Conservation (phyloP, 305 asterid species). For the Ilex paraguariensis region DNA sequence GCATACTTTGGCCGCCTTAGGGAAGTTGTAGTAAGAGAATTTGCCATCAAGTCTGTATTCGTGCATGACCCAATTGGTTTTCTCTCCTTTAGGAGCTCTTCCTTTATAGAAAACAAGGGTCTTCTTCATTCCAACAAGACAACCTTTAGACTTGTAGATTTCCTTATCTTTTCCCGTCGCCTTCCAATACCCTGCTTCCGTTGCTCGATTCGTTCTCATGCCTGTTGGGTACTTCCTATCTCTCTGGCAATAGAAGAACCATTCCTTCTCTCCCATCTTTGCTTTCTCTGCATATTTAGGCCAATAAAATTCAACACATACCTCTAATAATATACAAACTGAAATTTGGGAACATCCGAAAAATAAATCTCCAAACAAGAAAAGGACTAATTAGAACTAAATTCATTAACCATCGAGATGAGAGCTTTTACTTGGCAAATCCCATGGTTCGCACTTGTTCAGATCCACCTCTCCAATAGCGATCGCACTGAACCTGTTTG, state of each 20-base stretch:
- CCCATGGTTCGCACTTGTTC: conserved; percentile 89
- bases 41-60: conserved; percentile 69
- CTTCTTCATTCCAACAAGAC: conserved; percentile 80
- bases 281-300: conserved; percentile 45
- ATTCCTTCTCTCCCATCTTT: conserved; percentile 77
- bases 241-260: conserved; percentile 73
- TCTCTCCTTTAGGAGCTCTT: conserved; percentile 84
- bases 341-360: neutral
- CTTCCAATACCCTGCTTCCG: conserved; percentile 81
- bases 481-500: conserved; percentile 36
- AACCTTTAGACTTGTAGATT: conserved; percentile 38
- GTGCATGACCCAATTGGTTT: conserved; percentile 86
- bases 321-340: neutral
- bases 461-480: conserved; percentile 81
- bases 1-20: conserved; percentile 62
- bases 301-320: too few relatives aligned
- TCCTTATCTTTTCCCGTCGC: conserved; percentile 90
- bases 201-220: conserved; percentile 81
- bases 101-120: conserved; percentile 90
- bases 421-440: conserved; percentile 61
- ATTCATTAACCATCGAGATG: too few relatives aligned
- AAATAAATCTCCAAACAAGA: neutral
- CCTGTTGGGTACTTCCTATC: conserved; percentile 89
- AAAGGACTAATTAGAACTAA: neutral
- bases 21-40: conserved; percentile 47